Evolutionary conservation across 306 rosid species (phyloP).

Genomic region (Dryas drummondii): DNA sequence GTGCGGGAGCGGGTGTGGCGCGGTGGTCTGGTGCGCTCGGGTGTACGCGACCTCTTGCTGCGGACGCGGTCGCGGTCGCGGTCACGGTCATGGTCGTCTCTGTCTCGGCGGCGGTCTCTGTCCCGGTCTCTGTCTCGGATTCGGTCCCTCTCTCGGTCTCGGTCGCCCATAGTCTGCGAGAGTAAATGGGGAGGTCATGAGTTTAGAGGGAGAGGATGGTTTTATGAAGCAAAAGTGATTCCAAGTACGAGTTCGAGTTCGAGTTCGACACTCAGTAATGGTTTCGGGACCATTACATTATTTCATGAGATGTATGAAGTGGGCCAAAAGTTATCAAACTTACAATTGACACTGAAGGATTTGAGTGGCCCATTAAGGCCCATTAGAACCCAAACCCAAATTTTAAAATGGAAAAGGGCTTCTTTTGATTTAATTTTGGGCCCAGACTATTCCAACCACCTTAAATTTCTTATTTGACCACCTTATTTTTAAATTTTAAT

Average conservation of each 20-base stretch:
- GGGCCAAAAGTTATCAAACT: no score
- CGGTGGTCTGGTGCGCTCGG: constrained; percentile 56
- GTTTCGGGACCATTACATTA: no score
- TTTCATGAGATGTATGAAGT: no score
- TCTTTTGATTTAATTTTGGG: no score
- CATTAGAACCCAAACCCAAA: no score
- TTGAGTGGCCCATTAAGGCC: no score
- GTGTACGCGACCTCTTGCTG: constrained; percentile 72
- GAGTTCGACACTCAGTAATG: no score
- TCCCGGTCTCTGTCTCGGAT: constrained; percentile 39
- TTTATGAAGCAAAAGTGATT: not conserved
- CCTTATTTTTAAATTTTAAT: no score
- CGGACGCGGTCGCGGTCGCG: constrained; percentile 62
- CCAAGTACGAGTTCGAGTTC: not conserved
- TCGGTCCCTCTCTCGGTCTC: constrained; percentile 40
- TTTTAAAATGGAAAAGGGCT: no score
- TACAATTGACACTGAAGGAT: no score
- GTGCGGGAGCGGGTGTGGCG: constrained; percentile 71
- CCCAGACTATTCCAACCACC: no score
- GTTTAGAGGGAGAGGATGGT: not conserved
- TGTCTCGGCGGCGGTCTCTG: constrained; percentile 51
- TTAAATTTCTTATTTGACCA: no score
- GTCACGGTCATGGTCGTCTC: constrained; percentile 44
- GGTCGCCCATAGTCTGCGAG: constrained; percentile 39
- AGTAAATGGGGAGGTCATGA: not conserved